A percentile compares a stretch with the other conserved stretches of the same genome.
These are phyloP conservation scores for Thielaviopsis punctulata DNA, from an alignment of 2,329 filamentous ascomycete species.

Conservation along the genomic window DNA sequence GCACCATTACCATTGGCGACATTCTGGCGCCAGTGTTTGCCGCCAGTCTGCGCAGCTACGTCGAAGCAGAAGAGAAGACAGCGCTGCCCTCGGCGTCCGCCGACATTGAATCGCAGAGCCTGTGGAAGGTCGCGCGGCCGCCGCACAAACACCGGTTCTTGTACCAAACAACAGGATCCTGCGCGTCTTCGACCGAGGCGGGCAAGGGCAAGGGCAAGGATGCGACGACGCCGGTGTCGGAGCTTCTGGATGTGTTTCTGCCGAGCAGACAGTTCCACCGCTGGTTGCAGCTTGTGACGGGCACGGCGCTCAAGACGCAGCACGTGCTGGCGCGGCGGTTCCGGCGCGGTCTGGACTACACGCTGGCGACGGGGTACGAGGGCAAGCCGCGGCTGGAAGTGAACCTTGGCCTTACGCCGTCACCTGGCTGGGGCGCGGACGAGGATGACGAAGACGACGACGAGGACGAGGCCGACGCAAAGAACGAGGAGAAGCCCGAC, in stretches of 20 bases:
- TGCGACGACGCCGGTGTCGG: slow-evolving; percentile 42
- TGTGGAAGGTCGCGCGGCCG: slow-evolving; percentile 64
- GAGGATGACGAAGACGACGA: slow-evolving; percentile 35
- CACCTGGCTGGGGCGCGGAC: slow-evolving; percentile 64
- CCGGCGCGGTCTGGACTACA: slow-evolving; percentile 76
- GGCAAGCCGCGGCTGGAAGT: slow-evolving; percentile 68
- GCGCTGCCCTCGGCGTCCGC: slow-evolving; percentile 28
- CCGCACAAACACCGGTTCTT: slow-evolving; percentile 92
- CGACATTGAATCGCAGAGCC: slow-evolving; percentile 39
- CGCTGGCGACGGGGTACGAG: slow-evolving; percentile 71
- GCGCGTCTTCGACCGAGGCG: slow-evolving; percentile 21
- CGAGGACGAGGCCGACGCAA: slow-evolving; percentile 28
- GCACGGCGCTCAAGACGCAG: slow-evolving; percentile 52
- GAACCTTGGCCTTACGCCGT: slow-evolving; percentile 74
- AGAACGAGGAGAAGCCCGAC: slow-evolving; percentile 19
- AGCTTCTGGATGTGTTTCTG: slow-evolving; percentile 66
- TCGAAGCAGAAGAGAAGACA: slow-evolving; percentile 46
- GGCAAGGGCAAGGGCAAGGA: slow-evolving; percentile 3
- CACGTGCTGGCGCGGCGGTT: slow-evolving; percentile 77
- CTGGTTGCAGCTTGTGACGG: slow-evolving; percentile 75
- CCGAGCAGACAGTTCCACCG: slow-evolving; percentile 75
- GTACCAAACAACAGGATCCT: slow-evolving; percentile 41
- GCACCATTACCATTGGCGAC: slow-evolving; percentile 62
- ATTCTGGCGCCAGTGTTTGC: slow-evolving; percentile 70
- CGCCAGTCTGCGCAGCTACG: slow-evolving; percentile 48